phyloP scores from a whole-genome alignment of 2,329 filamentous ascomycete species.

The Sphaceloma murrayae region DNA sequence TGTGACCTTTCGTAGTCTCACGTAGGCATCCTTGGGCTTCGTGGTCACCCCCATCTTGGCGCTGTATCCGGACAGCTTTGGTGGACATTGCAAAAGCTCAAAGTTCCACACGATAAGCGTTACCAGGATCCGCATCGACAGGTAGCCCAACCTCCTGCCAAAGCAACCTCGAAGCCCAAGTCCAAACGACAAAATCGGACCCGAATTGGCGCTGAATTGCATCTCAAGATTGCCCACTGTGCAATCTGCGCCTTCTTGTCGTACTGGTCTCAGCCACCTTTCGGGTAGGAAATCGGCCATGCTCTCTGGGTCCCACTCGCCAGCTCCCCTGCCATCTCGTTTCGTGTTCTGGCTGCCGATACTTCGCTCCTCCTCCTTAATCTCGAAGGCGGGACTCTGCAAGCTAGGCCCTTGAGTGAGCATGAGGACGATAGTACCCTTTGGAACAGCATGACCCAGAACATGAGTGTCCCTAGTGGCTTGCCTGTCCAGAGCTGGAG shows the following conservation, averaged over 20 bases:
- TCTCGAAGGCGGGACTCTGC: slow-evolving; percentile 19
- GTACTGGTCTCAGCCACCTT: slow-evolving; percentile 30
- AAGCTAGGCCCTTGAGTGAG: slow-evolving; percentile 22
- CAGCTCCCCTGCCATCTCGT: slow-evolving; percentile 21
- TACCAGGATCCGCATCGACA: slow-evolving; percentile 3
- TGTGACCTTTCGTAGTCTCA: not conserved
- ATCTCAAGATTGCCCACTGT: not conserved
- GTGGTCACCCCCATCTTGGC: slow-evolving; percentile 2
- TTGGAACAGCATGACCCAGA: slow-evolving; percentile 34
- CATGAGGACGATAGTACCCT: slow-evolving; percentile 30
- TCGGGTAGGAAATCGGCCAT: slow-evolving; percentile 32
- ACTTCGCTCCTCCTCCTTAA: slow-evolving; percentile 28
- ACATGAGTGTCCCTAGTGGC: slow-evolving; percentile 32
- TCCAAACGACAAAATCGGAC: slow-evolving; percentile 31
- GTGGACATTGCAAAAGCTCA: slow-evolving; percentile 18
- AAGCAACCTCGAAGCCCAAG: slow-evolving; percentile 32
- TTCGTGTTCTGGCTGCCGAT: slow-evolving; percentile 24
- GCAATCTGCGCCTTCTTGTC: not conserved
- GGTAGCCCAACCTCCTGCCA: slow-evolving; percentile 6
- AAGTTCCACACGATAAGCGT: slow-evolving; percentile 9
- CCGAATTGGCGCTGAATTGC: slow-evolving; percentile 28
- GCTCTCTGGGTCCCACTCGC: slow-evolving; percentile 24
- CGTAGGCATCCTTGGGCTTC: not conserved
- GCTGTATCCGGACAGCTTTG: slow-evolving; percentile 20
- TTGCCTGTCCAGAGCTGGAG: slow-evolving; percentile 24